Conservation (phyloP, 371 early-diverging fungal species). For the Haplosporangium sp. region DNA sequence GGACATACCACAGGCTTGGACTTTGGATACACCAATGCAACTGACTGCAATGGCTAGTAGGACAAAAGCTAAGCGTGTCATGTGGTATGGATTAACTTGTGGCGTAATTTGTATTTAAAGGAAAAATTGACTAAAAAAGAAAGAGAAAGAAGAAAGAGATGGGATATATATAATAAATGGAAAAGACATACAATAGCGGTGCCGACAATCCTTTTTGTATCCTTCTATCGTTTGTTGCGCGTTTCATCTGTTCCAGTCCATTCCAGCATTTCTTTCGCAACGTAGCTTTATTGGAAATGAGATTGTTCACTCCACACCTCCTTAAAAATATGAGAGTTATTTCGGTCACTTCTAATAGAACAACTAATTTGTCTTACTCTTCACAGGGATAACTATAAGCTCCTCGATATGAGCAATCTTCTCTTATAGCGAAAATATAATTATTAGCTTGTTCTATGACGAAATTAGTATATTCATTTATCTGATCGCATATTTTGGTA, state of each 20-base stretch:
- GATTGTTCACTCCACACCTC: background rate
- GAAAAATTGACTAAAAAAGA: background rate
- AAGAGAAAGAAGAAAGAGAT: background rate
- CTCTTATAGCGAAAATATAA: too few species aligned
- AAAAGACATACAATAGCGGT: background rate
- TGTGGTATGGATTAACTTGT: background rate
- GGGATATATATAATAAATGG: background rate
- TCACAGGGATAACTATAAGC: too few species aligned
- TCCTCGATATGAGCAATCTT: too few species aligned
- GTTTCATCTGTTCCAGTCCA: background rate
- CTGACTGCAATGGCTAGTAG: slow-evolving; percentile 19
- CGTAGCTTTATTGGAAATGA: background rate
- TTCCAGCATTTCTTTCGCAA: background rate
- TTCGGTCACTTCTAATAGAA: too few species aligned
- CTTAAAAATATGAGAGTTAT: too few species aligned
- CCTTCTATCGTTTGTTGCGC: background rate
- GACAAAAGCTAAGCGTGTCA: slow-evolving; percentile 17
- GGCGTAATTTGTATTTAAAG: background rate
- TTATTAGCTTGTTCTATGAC: too few species aligned
- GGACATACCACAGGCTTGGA: slow-evolving; percentile 38
- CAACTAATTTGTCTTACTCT: too few species aligned
- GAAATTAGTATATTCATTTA: too few species aligned
- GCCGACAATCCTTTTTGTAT: too few species aligned
- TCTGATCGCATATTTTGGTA: too few species aligned
- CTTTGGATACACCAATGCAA: slow-evolving; percentile 11